phyloP scores from a whole-genome alignment of 805 yeast genomes.

The Suhomyces xylopsoci region DNA sequence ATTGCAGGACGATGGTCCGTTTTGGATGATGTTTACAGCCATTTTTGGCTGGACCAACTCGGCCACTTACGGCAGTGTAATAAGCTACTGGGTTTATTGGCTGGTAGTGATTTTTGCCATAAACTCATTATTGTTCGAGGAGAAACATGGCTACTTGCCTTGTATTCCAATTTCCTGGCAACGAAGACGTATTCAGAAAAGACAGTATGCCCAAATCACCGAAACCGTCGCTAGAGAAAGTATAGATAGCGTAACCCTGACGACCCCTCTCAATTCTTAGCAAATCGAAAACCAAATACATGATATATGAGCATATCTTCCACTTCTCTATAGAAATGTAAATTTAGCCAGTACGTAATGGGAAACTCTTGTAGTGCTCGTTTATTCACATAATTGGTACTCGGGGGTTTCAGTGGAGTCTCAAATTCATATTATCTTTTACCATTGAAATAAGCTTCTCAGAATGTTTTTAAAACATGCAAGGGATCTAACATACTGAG shows the following conservation, averaged over 20 bases:
- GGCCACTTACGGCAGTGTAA: conserved; percentile 86
- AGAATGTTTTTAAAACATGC: too few species aligned
- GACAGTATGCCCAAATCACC: conserved; percentile 4
- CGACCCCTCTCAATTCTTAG: conserved; percentile 17
- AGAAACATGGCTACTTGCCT: conserved; percentile 28
- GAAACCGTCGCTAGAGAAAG: conserved; percentile 12
- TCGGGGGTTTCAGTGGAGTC: too few species aligned
- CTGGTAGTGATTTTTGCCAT: conserved; percentile 44
- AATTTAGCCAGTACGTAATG: not conserved
- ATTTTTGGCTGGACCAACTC: conserved; percentile 92
- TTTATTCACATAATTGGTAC: too few species aligned
- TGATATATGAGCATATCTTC: too few species aligned
- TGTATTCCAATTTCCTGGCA: conserved; percentile 62
- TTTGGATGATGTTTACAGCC: conserved; percentile 89
- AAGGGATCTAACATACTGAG: too few species aligned
- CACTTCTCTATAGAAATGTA: not conserved
- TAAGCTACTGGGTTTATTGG: conserved; percentile 76
- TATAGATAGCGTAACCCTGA: conserved; percentile 26
- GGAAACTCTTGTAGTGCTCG: too few species aligned
- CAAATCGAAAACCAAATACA: not conserved
- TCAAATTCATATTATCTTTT: too few species aligned
- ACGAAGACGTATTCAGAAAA: conserved; percentile 48
- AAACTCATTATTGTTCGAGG: conserved; percentile 45
- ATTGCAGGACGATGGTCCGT: conserved; percentile 60
- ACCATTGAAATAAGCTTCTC: too few species aligned